phyloP scores from a whole-genome alignment of 2,329 filamentous ascomycete species.

The Colletotrichum melonis region DNA sequence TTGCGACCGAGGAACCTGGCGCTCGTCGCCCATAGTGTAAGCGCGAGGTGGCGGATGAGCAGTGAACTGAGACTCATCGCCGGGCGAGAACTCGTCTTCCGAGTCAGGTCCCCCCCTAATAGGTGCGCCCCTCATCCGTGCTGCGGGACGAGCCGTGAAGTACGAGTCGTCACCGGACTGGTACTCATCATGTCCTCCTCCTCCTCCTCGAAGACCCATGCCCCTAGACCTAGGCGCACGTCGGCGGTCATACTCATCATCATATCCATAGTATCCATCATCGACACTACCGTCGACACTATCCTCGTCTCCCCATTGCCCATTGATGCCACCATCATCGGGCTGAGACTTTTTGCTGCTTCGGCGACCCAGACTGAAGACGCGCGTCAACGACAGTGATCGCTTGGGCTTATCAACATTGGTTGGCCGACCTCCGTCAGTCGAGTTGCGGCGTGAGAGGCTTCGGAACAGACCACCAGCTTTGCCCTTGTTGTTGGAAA shows the following conservation, averaged over 20 bases:
- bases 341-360: constrained; percentile 52
- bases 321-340: constrained; percentile 67
- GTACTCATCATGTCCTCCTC: constrained; percentile 57
- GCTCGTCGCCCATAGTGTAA: constrained; percentile 44
- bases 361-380: constrained; percentile 51
- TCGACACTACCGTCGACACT: constrained; percentile 47
- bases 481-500: constrained; percentile 51
- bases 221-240: constrained; percentile 32
- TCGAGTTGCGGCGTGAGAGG: constrained; percentile 53
- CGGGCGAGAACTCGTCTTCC: constrained; percentile 26
- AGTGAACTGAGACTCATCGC: constrained; percentile 17
- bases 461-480: constrained; percentile 43
- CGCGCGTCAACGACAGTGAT: constrained; percentile 69
- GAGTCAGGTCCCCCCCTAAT: constrained; percentile 12
- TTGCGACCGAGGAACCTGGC: constrained; percentile 28
- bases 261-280: constrained; percentile 39
- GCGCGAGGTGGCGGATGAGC: constrained; percentile 27
- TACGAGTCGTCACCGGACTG: constrained; percentile 67
- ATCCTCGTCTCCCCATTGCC: constrained; percentile 60
- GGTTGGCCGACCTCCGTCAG: constrained; percentile 49
- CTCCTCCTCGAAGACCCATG: constrained; percentile 51
- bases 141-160: constrained; percentile 58
- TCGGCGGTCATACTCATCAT: constrained; percentile 38
- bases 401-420: constrained; percentile 58
- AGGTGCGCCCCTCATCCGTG: constrained; percentile 26